These are phyloP conservation scores for Nicotiana paniculata DNA, from an alignment of 257 asterid species.

Conservation along the genomic window DNA sequence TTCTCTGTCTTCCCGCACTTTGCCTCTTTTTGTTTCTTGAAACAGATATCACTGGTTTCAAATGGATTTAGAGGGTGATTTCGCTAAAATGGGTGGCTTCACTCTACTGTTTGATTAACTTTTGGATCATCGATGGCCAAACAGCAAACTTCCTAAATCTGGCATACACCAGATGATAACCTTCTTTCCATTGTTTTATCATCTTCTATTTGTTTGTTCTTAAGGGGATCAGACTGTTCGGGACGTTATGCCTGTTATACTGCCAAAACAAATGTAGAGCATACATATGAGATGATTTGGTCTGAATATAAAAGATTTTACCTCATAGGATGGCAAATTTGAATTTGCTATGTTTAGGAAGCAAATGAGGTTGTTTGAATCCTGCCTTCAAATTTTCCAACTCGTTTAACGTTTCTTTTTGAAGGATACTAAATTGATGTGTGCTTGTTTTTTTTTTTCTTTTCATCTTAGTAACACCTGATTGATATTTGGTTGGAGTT, in stretches of 20 bases:
- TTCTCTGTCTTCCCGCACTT: not conserved
- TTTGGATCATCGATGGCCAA: not conserved
- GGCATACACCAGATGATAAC: not conserved
- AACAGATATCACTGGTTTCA: constrained; percentile 7
- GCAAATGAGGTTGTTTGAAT: not conserved
- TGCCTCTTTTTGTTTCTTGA: not conserved
- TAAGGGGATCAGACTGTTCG: not conserved
- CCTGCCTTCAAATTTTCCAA: not conserved
- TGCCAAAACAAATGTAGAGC: not conserved
- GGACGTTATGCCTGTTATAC: not conserved
- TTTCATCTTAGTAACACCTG: not conserved
- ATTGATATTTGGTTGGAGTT: not conserved
- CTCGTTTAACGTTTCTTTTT: not conserved
- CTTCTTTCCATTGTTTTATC: not conserved
- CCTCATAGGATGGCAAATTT: not conserved
- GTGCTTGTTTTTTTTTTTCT: not conserved
- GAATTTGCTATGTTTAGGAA: not conserved
- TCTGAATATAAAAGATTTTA: not conserved
- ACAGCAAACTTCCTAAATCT: not conserved
- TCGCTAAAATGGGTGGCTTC: not conserved
- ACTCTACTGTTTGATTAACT: not conserved
- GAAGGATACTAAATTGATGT: not conserved
- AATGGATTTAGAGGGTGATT: not conserved
- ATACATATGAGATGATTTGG: not conserved
- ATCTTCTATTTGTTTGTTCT: not conserved